A percentile compares a stretch with the other conserved stretches of the same genome.
These are phyloP conservation scores for bread wheat (Triticum aestivum) DNA, from an alignment of 176 grass and related monocot genomes.

Conservation along the genomic window DNA sequence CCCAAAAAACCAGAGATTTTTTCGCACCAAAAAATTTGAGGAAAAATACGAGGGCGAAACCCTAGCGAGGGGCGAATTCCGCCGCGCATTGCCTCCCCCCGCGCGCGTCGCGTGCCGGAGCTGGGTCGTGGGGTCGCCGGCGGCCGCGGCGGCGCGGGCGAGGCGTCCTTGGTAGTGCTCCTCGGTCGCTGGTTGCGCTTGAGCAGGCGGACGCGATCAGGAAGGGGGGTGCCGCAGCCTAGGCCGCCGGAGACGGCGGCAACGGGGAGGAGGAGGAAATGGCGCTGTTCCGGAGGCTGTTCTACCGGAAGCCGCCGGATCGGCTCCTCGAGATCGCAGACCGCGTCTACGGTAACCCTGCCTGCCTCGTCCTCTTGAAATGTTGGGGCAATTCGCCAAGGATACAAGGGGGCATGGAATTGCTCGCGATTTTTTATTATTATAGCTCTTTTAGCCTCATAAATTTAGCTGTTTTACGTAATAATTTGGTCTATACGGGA, in stretches of 20 bases:
- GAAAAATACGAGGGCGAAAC: slow-evolving; percentile 25
- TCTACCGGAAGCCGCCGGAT: slow-evolving; percentile 90
- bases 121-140: slow-evolving; percentile 7
- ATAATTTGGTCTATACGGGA: not conserved
- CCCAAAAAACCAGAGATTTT: slow-evolving; percentile 12
- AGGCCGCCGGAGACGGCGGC: slow-evolving; percentile 60
- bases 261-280: slow-evolving; percentile 46
- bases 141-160: slow-evolving; percentile 1
- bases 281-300: slow-evolving; percentile 96
- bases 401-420: not conserved
- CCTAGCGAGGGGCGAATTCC: slow-evolving; percentile 26
- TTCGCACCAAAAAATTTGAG: not conserved
- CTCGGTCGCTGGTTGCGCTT: not conserved
- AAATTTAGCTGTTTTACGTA: not conserved
- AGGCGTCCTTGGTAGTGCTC: not conserved
- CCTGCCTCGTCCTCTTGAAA: not conserved
- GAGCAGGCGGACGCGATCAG: not conserved
- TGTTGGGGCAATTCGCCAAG: not conserved
- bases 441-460: not conserved
- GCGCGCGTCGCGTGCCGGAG: slow-evolving; percentile 15
- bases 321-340: slow-evolving; percentile 95
- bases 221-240: not conserved
- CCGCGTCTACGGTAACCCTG: slow-evolving; percentile 75
- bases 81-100: slow-evolving; percentile 28
- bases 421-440: not conserved